A percentile compares a stretch with the other conserved stretches of the same genome.
Conservation (phyloP, 148 eudicot species). For the Persicaria tinctoria region DNA sequence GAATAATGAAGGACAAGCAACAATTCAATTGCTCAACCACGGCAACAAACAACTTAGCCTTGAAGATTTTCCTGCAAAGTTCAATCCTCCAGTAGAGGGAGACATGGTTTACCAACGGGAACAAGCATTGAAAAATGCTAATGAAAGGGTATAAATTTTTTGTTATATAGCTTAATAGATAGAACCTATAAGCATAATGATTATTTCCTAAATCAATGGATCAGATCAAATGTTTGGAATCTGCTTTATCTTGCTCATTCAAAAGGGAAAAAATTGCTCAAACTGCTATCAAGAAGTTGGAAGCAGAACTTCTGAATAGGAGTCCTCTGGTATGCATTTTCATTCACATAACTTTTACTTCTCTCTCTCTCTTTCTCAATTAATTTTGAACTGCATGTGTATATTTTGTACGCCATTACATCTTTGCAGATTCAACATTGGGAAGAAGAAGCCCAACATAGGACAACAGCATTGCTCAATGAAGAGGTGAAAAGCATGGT, state of each 20-base stretch:
- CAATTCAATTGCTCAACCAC: constrained; percentile 15
- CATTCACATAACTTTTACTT: not conserved
- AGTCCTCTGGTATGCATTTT: constrained; percentile 28
- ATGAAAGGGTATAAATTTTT: constrained; percentile 28
- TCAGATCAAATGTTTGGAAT: constrained; percentile 32
- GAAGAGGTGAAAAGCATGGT: constrained; percentile 28
- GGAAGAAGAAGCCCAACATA: constrained; percentile 31
- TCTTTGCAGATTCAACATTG: constrained; percentile 35
- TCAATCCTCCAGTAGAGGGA: constrained; percentile 19
- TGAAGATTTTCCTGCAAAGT: constrained; percentile 17
- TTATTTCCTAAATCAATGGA: constrained; percentile 11
- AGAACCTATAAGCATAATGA: not conserved
- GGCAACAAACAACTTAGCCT: constrained; percentile 16
- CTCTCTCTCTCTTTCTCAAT: not conserved
- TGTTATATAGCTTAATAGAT: not conserved
- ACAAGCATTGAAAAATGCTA: constrained; percentile 10
- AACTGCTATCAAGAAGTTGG: constrained; percentile 29
- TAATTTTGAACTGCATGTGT: not conserved
- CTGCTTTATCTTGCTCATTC: constrained; percentile 31
- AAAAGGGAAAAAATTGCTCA: constrained; percentile 45
- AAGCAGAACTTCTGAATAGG: constrained; percentile 35
- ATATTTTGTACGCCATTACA: not conserved
- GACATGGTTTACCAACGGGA: constrained; percentile 13
- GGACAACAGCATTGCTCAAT: constrained; percentile 28
- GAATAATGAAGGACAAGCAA: constrained; percentile 26